Evolutionary conservation across 176 grass and related monocot genomes (phyloP), one percentile per base, ranked within the genome.

Genomic region (Rhynchospora tenuis): DNA sequence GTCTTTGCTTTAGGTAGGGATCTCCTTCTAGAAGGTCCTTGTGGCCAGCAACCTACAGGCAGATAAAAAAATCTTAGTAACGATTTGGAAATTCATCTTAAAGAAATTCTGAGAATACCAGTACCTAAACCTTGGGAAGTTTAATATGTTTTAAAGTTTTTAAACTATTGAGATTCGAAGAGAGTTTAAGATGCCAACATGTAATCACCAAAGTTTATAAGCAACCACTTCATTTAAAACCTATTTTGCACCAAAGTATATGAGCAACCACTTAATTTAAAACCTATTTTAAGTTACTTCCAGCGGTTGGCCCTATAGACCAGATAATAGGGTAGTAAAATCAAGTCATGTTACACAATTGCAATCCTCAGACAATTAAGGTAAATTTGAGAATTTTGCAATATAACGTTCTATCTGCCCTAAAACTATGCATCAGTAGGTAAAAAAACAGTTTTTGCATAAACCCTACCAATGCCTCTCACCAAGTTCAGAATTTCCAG

Each of bases 21-120:
- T 95, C 89, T 9, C 95, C 92, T 86, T 98, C 95, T 47, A 98
- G 88, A 65, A 98, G 79, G 74, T 93, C 95, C 29, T 89, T 98
- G 89, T 98, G 95, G 6, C 89, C 95, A 67, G 92, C 95, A 81
- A 94, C 95, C 95, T 98, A 54, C 6, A 74, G 22, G 52, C 46
- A 24, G 1, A 27, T 52, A 27, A 52, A 52, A 48, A 52, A 52
- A 2, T 5, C 22, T 52, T 74, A 74, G 6, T 6, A 24, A 47
- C 12, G 71, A 74, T 52, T 51, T 26, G 9, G 46, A 23, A 52
- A 47, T 10, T 46, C 48, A 20, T 10, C 0, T 19, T 68, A 9
- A 3, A 9, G 26, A 67, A 42, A 68, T 42, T 68, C 14, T 68
- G 16, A 42, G 15, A 71, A 46, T 71, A 69, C 33, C 33, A 69